Evolutionary conservation across 2,329 filamentous ascomycete genomes (phyloP).

Genomic region (Chrysosporium queenslandicum): DNA sequence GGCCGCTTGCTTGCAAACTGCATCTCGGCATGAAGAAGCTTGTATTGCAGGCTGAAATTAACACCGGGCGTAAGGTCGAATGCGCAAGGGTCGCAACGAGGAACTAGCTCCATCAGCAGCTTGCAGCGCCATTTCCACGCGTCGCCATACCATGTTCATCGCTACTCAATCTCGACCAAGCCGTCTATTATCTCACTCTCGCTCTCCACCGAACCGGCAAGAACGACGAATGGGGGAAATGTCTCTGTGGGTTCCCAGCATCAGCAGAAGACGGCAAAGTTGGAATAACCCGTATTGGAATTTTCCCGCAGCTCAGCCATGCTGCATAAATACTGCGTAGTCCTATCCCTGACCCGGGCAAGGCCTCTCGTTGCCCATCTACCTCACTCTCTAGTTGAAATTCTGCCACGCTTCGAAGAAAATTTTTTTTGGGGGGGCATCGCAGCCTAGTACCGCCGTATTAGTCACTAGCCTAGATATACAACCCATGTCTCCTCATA

Average conservation of each 20-base stretch:
- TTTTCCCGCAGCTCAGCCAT: not conserved
- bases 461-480: too few species aligned
- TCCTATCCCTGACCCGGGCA: not conserved
- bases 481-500: constrained; percentile 6
- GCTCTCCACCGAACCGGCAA: not conserved
- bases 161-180: constrained; percentile 1
- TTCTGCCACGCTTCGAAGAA: too few species aligned
- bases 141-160: not conserved
- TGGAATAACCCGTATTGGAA: too few species aligned
- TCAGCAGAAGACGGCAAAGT: not conserved
- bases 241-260: not conserved
- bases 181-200: not conserved
- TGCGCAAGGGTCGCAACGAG: not conserved
- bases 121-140: too few species aligned
- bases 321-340: constrained; percentile 10
- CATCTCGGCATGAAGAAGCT: not conserved
- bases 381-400: too few species aligned
- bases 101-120: constrained; percentile 1
- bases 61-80: not conserved
- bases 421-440: too few species aligned
- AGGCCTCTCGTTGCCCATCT: too few species aligned
- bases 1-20: not conserved
- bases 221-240: not conserved
- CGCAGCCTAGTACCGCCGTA: too few species aligned
- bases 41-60: constrained; percentile 1